Percentiles rank a stretch among this genome's conserved stretches.
Conservation (phyloP, 495 filamentous ascomycete species). For the Penicillium robsamsonii region DNA sequence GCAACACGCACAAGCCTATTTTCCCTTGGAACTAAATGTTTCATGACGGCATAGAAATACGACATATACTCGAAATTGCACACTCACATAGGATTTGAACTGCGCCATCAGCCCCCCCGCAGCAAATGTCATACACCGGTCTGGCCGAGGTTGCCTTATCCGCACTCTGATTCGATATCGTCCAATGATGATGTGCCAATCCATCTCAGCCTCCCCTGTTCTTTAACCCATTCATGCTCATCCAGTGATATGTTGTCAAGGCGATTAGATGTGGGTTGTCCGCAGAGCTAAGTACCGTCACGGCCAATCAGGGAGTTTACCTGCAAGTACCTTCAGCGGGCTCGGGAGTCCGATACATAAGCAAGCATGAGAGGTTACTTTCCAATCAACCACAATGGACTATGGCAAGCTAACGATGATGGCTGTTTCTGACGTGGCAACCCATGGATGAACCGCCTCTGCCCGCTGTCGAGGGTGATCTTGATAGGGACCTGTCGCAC, state of each 20-base stretch:
- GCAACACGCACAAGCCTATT: neutral
- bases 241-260: constrained; percentile 14
- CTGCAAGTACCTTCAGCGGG: neutral
- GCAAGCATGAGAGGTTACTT: constrained; percentile 14
- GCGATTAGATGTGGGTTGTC: constrained; percentile 10
- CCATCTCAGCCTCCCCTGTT: constrained; percentile 15
- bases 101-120: neutral
- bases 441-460: constrained; percentile 10
- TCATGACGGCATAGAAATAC: neutral
- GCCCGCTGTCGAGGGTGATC: constrained; percentile 15
- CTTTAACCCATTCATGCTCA: constrained; percentile 6
- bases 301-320: constrained; percentile 20
- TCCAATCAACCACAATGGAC: constrained; percentile 18
- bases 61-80: neutral
- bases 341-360: constrained; percentile 26
- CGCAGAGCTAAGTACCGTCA: constrained; percentile 15
- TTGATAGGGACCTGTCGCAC: constrained; percentile 17
- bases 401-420: constrained; percentile 10
- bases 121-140: neutral
- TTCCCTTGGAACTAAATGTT: neutral
- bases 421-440: constrained; percentile 35
- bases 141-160: constrained; percentile 5
- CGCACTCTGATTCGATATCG: constrained; percentile 6
- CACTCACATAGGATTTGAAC: neutral
- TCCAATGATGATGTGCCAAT: constrained; percentile 16